Evolutionary conservation across 371 early-diverging fungal species (phyloP), one percentile per base, ranked within the genome.

Genomic region (Haplosporangium sp.): DNA sequence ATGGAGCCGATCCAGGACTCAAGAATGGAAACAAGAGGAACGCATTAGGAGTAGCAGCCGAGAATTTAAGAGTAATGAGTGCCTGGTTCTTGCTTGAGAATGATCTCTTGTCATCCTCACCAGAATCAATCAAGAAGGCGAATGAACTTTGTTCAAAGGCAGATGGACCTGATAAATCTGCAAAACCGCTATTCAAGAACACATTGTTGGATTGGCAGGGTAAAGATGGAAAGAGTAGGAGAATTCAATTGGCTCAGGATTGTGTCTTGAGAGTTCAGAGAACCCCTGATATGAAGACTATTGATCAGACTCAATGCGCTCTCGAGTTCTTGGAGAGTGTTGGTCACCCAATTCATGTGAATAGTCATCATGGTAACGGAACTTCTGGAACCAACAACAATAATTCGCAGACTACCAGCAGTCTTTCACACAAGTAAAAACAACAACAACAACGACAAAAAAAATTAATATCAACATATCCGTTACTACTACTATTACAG

Each of bases 101-200:
- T 65, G 79, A 79, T 44, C 52, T 79, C 40, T 19, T 79, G 74
- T 70, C 71, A 5, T 74, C 74, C 10, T 63, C 71, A 4, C 79
- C 79, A 1, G 79, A 79, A 2, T 66, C 74, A 47, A 74, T 79
- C 79, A 79, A 79, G 74, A 66, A 67, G 59, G 79, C 79, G 27
- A 79, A 50, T 34, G 74, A 79, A 61, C 52, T 79, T 6, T 79
- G 79, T 47, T 79, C 79, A 19, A 79, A 74, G 67, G 79, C 79
- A 2, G 79, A 79, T 48, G 79, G 79, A 4, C 79, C 79, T 1
- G 79, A 79, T 65, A 79, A 79, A 68, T 69, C 65, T n/a, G 65
- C 79, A 19, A 79, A 79, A 58, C 79, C 79, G 2, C 42, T 79
- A 62, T 79, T 79, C 79, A 79, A 79, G 71, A 79, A 79, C 71